These are phyloP conservation scores for Amanita fuliginea DNA, from an alignment of 768 basidiomycete species.

Conservation along the genomic window DNA sequence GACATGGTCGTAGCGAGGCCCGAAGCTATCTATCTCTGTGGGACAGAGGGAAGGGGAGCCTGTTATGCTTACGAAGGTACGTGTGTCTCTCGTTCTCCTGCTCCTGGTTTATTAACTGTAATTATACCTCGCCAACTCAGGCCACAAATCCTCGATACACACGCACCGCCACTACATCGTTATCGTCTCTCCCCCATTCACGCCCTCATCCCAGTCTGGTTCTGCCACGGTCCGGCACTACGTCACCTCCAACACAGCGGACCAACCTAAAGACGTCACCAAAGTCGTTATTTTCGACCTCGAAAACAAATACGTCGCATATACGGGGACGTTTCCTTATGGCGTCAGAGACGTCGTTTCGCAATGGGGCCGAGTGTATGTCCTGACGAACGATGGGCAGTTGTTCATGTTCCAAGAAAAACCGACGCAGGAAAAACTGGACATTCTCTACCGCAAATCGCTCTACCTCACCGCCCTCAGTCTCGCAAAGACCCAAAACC, in stretches of 20 bases:
- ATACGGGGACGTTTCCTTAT: conserved; percentile 67
- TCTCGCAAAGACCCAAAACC: conserved; percentile 68
- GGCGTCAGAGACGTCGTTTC: conserved; percentile 80
- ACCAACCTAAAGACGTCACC: conserved; percentile 46
- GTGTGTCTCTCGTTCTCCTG: not conserved
- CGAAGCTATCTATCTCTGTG: conserved; percentile 85
- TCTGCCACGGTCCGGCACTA: conserved; percentile 71
- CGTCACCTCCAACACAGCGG: conserved; percentile 36
- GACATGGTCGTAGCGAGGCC: conserved; percentile 82
- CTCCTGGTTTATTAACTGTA: too few relatives aligned
- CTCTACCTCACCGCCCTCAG: conserved; percentile 74
- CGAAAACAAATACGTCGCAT: conserved; percentile 85
- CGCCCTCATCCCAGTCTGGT: too few relatives aligned
- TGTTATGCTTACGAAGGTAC: conserved; percentile 86
- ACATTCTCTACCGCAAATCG: conserved; percentile 72
- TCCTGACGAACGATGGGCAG: conserved; percentile 72
- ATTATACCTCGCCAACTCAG: too few relatives aligned
- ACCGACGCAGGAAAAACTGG: conserved; percentile 74
- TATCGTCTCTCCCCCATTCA: too few relatives aligned
- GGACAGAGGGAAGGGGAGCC: conserved; percentile 68
- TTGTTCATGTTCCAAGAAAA: conserved; percentile 64
- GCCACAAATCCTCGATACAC: conserved; percentile 68
- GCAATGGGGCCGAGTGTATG: conserved; percentile 71
- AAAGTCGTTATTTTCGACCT: conserved; percentile 84
- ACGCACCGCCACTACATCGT: conserved; percentile 78